Conservation (phyloP, 305 asterid species). For the Fraxinus floribunda region DNA sequence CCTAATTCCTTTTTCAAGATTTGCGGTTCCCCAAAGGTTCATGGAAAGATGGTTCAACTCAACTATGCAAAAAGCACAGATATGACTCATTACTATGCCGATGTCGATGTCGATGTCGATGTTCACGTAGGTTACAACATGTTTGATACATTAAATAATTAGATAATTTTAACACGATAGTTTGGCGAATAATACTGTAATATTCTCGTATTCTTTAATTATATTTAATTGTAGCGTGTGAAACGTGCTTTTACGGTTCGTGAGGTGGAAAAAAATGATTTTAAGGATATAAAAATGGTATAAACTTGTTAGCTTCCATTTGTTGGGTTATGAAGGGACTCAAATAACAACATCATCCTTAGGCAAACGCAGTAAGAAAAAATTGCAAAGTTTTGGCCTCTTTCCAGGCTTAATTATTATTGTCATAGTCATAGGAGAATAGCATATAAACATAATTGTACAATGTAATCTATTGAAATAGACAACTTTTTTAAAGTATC, state of each 20-base stretch:
- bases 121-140: not conserved
- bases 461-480: not conserved
- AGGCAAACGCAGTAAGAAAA: not conserved
- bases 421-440: not conserved
- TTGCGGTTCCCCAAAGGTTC: not conserved
- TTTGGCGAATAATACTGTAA: not conserved
- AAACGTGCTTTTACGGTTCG: not conserved
- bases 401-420: not conserved
- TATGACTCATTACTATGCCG: not conserved
- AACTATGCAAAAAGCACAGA: not conserved
- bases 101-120: not conserved
- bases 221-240: too few species aligned
- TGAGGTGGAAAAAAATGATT: not conserved
- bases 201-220: not conserved
- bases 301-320: not conserved
- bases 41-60: not conserved
- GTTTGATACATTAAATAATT: not conserved
- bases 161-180: too few species aligned
- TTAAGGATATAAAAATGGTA: not conserved
- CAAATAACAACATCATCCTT: not conserved
- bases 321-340: not conserved
- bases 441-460: not conserved
- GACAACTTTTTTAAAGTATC: not conserved
- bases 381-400: not conserved
- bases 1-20: not conserved